These are phyloP conservation scores for Cercospora zeae-maydis DNA, from an alignment of 2,329 filamentous ascomycete species.

Conservation along the genomic window DNA sequence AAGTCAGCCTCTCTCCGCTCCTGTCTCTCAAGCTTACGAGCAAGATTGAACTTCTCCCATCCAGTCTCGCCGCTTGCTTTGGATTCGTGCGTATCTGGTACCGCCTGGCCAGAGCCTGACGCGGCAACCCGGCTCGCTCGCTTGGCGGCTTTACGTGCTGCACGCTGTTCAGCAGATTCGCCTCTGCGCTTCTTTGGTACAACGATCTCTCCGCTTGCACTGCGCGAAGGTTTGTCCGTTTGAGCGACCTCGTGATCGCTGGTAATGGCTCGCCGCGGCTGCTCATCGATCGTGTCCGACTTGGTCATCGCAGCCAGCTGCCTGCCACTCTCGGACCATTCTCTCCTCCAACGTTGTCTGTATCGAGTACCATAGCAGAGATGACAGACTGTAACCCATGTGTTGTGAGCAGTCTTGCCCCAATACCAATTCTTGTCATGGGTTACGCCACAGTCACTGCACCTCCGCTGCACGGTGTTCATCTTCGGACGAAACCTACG, in stretches of 20 bases:
- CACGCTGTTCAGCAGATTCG: not conserved
- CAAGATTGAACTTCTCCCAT: not conserved
- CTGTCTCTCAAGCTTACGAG: not conserved
- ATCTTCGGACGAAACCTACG: not conserved
- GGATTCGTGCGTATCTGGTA: not conserved
- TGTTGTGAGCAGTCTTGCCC: not conserved
- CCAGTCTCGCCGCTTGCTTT: not conserved
- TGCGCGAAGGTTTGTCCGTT: not conserved
- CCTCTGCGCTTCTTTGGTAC: not conserved
- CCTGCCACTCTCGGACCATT: not conserved
- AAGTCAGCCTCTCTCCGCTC: not conserved
- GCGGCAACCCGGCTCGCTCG: not conserved
- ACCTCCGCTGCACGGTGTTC: not conserved
- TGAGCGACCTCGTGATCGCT: not conserved
- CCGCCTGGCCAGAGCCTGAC: not conserved
- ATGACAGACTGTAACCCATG: not conserved
- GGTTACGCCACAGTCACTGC: not conserved
- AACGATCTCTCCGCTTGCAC: accelerated
- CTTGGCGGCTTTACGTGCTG: not conserved
- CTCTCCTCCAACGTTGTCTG: not conserved
- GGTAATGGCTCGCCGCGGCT: not conserved
- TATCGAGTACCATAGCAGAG: not conserved
- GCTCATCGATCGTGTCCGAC: not conserved
- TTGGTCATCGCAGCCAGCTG: not conserved
- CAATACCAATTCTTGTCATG: not conserved